Evolutionary conservation across 1,284 basidiomycete species (phyloP), one percentile per base, ranked within the genome.

Genomic region (Ganoderma multipileum): DNA sequence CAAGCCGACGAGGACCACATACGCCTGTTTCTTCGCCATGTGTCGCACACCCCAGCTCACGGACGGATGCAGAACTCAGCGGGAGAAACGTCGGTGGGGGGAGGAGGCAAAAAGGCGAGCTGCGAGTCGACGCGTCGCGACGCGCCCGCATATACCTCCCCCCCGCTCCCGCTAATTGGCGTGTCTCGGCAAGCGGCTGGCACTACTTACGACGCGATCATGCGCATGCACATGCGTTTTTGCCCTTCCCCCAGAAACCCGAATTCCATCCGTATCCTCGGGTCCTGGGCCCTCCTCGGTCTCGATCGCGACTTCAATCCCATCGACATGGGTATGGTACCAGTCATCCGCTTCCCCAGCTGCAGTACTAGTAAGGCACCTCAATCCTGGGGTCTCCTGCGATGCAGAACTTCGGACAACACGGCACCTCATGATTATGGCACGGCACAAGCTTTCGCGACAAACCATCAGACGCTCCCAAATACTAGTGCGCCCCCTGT

Each of bases 1-100:
- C 20, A 66, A 82, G 50, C 88, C 87, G 16, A 80, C 78, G 18
- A 77, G 81, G 12, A 89, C 86, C 33, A 82, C 81, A 64, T 88
- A 85, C 75, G 81, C 87, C 62, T 80, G 79, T 39, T 76, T 52
- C 61, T 28, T 52, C 61, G 38, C 23, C 52, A 28, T 55, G 26
- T 14, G 6, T 16, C 30, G 23, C 23, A 26, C 59, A 59, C 16
- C 23, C n/a, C 33, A 33, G 33, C 33, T 33, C 16, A 18, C 20
- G 20, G 57, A 26, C 38, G 33, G 33, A 23, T 3, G 18, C 33
- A 33, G 28, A 58, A 7, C 3, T 20, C 8, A 38, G 23, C n/a
- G 9, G n/a, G 4, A 23, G 38, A 39, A 38, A 38, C 23, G 36
- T n/a, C 14, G 57, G n/a, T 33, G 42, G 55, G 39, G 33, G 55